Percentiles rank a stretch among this genome's conserved stretches.
Evolutionary conservation across 345 rosid genomes (phyloP).

Genomic region (Atalantia buxifolia): DNA sequence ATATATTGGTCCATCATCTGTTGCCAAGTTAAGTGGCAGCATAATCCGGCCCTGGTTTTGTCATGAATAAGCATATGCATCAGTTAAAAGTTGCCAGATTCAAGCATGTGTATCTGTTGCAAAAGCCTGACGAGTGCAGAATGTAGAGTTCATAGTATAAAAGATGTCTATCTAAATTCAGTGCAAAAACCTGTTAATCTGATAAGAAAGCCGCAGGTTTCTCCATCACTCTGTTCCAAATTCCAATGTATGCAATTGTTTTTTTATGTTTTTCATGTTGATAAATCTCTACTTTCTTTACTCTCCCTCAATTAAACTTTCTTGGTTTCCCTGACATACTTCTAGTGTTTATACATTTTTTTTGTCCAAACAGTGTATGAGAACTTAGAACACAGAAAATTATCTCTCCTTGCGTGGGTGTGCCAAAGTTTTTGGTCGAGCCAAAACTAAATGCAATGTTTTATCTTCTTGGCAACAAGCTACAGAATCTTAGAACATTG

Average conservation of each 20-base stretch:
- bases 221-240: background rate
- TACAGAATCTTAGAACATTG: background rate
- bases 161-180: background rate
- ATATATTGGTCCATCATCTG: slow-evolving; percentile 78
- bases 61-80: slow-evolving; percentile 2
- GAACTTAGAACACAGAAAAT: too few relatives aligned
- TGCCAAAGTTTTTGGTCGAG: background rate
- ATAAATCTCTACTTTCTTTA: background rate
- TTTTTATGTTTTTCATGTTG: background rate
- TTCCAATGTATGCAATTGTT: background rate
- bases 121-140: background rate
- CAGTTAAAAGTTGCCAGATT: background rate
- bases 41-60: slow-evolving; percentile 61
- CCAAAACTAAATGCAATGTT: background rate
- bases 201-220: background rate
- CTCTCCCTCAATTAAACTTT: background rate
- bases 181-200: background rate
- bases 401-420: background rate
- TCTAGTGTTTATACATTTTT: background rate
- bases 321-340: background rate
- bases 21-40: slow-evolving; percentile 72
- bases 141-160: background rate
- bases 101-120: background rate
- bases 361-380: background rate
- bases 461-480: background rate